Evolutionary conservation across 2,329 filamentous ascomycete genomes (phyloP), one percentile per base, ranked within the genome.

Genomic region (Xylaria sp.): DNA sequence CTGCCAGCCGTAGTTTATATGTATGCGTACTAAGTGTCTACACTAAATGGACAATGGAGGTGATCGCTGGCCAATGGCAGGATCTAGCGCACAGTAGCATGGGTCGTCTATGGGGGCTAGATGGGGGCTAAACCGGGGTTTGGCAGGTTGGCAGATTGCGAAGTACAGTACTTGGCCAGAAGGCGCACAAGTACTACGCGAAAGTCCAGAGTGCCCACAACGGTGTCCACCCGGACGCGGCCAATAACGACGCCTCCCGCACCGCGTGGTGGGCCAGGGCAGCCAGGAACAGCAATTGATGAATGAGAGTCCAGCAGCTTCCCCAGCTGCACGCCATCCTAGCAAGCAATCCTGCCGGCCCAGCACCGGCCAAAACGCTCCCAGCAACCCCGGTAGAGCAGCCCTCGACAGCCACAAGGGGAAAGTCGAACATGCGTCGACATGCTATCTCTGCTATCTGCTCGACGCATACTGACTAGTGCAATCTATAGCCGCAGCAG

Each of bases 61-160:
- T 39, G 31, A 49, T 49, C 59, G 33, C 31, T 42, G 29, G 22
- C 63, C 45, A 60, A 64, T 60, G 20, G 31, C 49, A 65, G 42
- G 58, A 67, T 61, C 53, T 54, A 57, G 44, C 33, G 39, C 11
- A 59, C 47, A 49, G 50, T 63, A 55, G 39, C 25, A 63, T 54
- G 38, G 58, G 39, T 25, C 38, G 47, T 22, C 11, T 36, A 13
- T 39, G 22, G 38, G 51, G 53, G 22, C 38, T 42, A 27, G 53
- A 13, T 39, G 22, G 38, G 51, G 53, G 22, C 38, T 42, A 27
- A 33, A 7, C 53, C 47, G 25, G 42, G 51, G 38, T 13, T 39
- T 56, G 39, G 61, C 54, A 67, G 67, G 67, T 69, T 69, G 47
- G 61, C 54, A 67, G 67, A 69, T 69, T 69, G 61, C 44, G 60